These are phyloP conservation scores for Clausena lansium DNA, from an alignment of 345 rosid species.

Conservation along the genomic window DNA sequence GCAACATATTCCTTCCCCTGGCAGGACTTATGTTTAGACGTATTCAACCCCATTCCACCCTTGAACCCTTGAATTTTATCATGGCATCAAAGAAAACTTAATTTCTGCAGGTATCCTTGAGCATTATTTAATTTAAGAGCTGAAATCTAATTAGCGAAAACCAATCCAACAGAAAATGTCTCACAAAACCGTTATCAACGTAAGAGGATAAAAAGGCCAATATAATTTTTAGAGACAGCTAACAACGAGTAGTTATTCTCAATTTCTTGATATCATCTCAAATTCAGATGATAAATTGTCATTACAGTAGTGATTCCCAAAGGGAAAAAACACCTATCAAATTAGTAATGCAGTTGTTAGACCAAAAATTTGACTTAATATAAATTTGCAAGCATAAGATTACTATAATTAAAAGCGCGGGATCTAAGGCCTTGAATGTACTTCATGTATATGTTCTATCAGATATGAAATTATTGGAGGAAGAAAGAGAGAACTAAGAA, in stretches of 20 bases:
- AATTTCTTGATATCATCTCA: slow-evolving; percentile 1
- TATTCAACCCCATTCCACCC: neutral
- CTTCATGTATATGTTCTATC: neutral
- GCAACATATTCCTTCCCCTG: neutral
- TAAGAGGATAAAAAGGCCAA: neutral
- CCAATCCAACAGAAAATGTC: neutral
- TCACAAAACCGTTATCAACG: neutral
- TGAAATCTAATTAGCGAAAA: neutral
- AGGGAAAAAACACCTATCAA: neutral
- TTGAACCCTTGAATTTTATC: neutral
- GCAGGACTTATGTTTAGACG: neutral
- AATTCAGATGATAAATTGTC: slow-evolving; percentile 2
- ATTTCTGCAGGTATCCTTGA: neutral
- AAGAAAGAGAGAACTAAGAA: neutral
- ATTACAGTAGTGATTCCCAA: neutral
- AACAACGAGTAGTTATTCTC: neutral
- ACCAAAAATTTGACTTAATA: neutral
- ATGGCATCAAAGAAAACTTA: neutral
- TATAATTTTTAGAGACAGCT: neutral
- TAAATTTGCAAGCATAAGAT: neutral
- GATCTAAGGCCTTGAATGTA: neutral
- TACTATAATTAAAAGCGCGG: neutral
- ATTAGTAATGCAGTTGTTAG: neutral
- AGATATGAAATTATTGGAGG: neutral
- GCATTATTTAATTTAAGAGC: neutral